Base-by-base conservation (phyloP, 352 stramenopile genomes). In the Phytophthora ohioensis region DNA sequence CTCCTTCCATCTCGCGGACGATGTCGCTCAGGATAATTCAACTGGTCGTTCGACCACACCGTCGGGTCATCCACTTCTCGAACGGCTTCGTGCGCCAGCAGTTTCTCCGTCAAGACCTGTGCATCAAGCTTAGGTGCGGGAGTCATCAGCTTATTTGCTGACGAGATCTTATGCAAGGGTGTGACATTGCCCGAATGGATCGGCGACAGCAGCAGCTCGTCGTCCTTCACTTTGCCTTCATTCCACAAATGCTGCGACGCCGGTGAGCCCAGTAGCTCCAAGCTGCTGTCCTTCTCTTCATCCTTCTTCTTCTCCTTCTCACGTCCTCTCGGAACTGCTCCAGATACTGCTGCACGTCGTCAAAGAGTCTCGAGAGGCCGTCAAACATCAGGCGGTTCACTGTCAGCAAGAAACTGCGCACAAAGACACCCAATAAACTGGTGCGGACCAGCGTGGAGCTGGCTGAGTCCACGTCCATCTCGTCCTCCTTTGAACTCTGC, bases 341-440 rank as follows among this genome's bases (percentile, higher is more conserved):
- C 6, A 87, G 32, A 71, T 92, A 94, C 32, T 73, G 67, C 56
- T 70, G 56, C 27, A 93, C 76, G 39, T 91, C 79, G 13, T 94
- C 87, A 45, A 81, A 92, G 34, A 92, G 71, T 30, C 76, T 69
- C 32, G 83, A 89, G n/a, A 94, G 64, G 4, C 87, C 85, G 30
- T 94, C 87, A 30, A 94, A 94, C 41, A 94, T 53, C 39, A 88
- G 42, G 0, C 83, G 71, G 48, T 90, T 85, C 13, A 88, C 67
- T 1, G 73, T 70, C 34, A 94, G 49, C n/a, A 91, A 70, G 54
- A 94, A 90, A 45, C 75, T 80, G 27, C 87, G 85, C 49, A 94
- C 82, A 54, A 92, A 94, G 13, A 92, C 63, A 1, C 87, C 87
- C 17, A 94, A 68, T 47, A 90, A 56, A 59, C 85, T 93, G 30